Conservation (phyloP, 2,329 filamentous ascomycete genomes). For the Sporothrix pseudoabietina region DNA sequence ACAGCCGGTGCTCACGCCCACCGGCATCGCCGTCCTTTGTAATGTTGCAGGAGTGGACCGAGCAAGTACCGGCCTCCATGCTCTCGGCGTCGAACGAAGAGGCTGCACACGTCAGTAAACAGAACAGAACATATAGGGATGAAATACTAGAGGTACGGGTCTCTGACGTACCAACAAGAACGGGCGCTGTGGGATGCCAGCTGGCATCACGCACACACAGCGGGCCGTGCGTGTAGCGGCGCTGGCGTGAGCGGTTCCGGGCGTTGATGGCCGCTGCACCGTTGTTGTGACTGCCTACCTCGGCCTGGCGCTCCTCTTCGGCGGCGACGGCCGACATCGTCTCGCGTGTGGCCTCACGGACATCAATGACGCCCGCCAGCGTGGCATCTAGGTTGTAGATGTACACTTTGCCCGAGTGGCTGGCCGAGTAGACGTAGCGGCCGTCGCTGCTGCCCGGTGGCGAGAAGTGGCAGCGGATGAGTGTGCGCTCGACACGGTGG, state of each 20-base stretch:
- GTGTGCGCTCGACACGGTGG: constrained; percentile 82
- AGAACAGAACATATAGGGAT: not conserved
- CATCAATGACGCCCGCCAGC: constrained; percentile 74
- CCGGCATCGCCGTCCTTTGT: constrained; percentile 64
- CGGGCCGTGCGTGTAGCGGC: constrained; percentile 36
- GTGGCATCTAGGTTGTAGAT: constrained; percentile 92
- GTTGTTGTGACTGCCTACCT: not conserved
- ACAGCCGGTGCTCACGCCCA: constrained; percentile 59
- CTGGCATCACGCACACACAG: constrained; percentile 85
- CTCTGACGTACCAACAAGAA: constrained; percentile 64
- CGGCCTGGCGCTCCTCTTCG: constrained; percentile 21
- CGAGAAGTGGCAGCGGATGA: constrained; percentile 95
- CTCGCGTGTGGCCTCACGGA: constrained; percentile 63
- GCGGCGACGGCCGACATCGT: constrained; percentile 3
- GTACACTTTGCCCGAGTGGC: constrained; percentile 84
- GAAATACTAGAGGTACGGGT: not conserved
- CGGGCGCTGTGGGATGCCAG: constrained; percentile 84
- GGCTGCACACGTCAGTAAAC: not conserved
- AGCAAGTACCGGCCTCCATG: constrained; percentile 68
- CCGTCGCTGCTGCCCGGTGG: constrained; percentile 83
- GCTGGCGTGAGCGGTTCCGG: not conserved
- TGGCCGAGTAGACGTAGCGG: constrained; percentile 90
- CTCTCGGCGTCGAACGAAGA: constrained; percentile 54
- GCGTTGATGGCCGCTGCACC: not conserved
- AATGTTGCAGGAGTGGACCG: constrained; percentile 77